Percentiles rank a stretch among this genome's conserved stretches.
phyloP scores from a whole-genome alignment of 192 early-diverging fungal genomes.

The Podila horticola region DNA sequence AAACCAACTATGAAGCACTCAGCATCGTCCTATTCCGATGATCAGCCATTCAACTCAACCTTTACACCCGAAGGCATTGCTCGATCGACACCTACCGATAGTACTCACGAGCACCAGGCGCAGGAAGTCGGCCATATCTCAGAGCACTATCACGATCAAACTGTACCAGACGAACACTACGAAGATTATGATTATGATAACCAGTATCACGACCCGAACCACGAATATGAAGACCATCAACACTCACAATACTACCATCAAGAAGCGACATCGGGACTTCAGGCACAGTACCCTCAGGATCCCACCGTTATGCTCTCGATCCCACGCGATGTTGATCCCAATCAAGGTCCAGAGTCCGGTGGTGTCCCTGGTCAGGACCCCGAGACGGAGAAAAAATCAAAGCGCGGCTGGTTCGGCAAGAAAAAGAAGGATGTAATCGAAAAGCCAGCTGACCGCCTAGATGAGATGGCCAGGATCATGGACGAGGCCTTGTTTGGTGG shows the following conservation, averaged over 20 bases:
- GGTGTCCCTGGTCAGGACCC: background rate
- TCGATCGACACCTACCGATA: background rate
- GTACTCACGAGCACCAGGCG: background rate
- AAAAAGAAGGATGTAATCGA: constrained; percentile 21
- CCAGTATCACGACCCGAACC: background rate
- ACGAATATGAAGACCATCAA: background rate
- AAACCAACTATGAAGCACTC: constrained; percentile 26
- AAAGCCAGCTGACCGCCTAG: constrained; percentile 7
- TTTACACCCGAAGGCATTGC: constrained; percentile 9
- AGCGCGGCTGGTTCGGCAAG: constrained; percentile 36
- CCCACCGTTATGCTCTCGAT: background rate
- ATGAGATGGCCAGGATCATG: constrained; percentile 39
- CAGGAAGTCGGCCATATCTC: no score
- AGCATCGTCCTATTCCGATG: constrained; percentile 22
- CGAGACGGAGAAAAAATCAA: constrained; percentile 7
- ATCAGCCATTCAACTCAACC: constrained; percentile 22
- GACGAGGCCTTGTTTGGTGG: constrained; percentile 47
- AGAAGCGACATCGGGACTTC: constrained; percentile 1
- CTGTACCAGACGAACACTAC: background rate
- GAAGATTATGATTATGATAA: background rate
- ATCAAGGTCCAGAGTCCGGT: constrained; percentile 7
- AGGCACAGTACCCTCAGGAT: constrained; percentile 4
- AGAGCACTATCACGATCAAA: background rate
- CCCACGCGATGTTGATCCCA: background rate
- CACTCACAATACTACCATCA: background rate